Base-by-base conservation (phyloP, 1,284 basidiomycete species). In the Quambalaria eucalypti region DNA sequence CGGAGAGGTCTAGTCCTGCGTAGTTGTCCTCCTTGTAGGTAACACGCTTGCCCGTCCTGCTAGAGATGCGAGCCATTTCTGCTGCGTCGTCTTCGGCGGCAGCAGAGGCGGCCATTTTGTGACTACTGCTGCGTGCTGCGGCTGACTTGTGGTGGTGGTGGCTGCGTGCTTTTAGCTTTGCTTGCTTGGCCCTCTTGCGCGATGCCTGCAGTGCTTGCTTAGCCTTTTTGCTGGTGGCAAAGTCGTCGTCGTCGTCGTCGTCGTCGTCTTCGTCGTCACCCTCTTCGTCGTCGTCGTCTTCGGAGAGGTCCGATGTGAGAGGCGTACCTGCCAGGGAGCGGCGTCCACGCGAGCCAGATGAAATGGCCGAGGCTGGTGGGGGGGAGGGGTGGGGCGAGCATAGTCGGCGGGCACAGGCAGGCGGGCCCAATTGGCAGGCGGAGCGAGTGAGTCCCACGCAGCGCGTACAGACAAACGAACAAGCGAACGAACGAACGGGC, bases 351-450 rank as follows among this genome's bases (percentile, higher is more conserved):
- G 31, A 33, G 31, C 31, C 9, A 8, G 31, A 33, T 81, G 33
- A 86, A 89, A 71, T 90, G 91, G 69, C 91, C 88, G 10, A 88
- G 90, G 73, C 89, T 88, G 3, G 88, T 89, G 73, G 87, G 86
- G 44, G 85, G 85, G 54, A 61, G 65, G 28, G 78, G 80, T 59
- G 55, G 78, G 80, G 82, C n/a, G n/a, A n/a, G n/a, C n/a, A n/a
- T n/a, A n/a, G n/a, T n/a, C n/a, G n/a, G n/a, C n/a, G n/a, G n/a
- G n/a, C n/a, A n/a, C n/a, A n/a, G n/a, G n/a, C n/a, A n/a, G n/a
- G n/a, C n/a, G n/a, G n/a, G n/a, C n/a, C n/a, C n/a, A n/a, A n/a
- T n/a, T n/a, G n/a, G n/a, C n/a, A n/a, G n/a, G n/a, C n/a, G n/a
- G n/a, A n/a, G n/a, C n/a, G n/a, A n/a, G n/a, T n/a, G n/a, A n/a